These are phyloP conservation scores for Chlorella sp. DNA, from an alignment of 139 green algal species.

Conservation along the genomic window DNA sequence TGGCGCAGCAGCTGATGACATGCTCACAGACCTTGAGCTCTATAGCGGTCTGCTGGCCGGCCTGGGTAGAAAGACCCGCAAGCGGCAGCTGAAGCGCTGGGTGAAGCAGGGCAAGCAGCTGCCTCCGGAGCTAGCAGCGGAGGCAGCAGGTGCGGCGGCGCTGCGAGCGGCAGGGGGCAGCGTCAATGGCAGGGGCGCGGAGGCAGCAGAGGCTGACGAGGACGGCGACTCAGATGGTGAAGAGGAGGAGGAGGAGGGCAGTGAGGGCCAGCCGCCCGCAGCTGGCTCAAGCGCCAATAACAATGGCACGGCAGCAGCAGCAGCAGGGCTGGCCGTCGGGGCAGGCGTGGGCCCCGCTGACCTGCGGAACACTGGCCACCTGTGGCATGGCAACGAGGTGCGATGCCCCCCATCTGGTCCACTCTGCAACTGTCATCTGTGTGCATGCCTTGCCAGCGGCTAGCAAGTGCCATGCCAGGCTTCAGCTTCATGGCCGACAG, in stretches of 20 bases:
- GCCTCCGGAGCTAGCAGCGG: slow-evolving; percentile 10
- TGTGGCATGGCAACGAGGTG: slow-evolving; percentile 70
- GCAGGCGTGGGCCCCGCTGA: background rate
- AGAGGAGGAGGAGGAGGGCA: background rate
- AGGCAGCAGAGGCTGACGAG: background rate
- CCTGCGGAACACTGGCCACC: slow-evolving; percentile 51
- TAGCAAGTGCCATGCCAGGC: no score
- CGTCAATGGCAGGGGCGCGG: no score
- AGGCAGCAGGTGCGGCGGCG: slow-evolving; percentile 23
- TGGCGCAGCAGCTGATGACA: background rate
- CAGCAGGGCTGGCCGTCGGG: background rate
- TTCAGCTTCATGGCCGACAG: no score
- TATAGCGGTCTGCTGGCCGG: slow-evolving; percentile 30
- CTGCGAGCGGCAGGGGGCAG: no score
- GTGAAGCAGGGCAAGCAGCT: slow-evolving; percentile 12
- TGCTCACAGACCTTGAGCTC: background rate
- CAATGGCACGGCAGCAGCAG: background rate
- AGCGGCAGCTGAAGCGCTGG: slow-evolving; percentile 40
- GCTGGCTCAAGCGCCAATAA: no score
- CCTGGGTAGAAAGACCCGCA: background rate
- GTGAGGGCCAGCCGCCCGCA: no score
- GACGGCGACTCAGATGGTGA: background rate
- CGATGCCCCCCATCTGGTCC: background rate
- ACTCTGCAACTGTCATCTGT: no score
- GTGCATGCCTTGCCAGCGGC: no score